Conservation (phyloP, 345 rosid species). For the Eutrema japonicum region DNA sequence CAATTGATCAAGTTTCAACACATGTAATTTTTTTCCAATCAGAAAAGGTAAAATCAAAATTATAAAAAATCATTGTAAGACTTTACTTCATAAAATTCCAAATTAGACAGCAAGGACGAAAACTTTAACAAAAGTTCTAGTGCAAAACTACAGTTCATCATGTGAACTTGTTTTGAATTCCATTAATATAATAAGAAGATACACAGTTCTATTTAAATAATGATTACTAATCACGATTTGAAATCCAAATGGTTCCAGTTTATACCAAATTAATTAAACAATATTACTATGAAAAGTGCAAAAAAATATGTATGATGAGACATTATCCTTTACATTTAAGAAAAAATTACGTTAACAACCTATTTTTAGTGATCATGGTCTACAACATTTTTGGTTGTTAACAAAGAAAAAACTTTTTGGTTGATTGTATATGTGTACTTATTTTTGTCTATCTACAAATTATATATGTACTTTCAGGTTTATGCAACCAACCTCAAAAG, state of each 20-base stretch:
- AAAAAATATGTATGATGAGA: not conserved
- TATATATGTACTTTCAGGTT: no score
- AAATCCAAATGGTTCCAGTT: slow-evolving; percentile 5
- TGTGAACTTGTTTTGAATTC: slow-evolving; percentile 24
- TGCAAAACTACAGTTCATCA: slow-evolving; percentile 9
- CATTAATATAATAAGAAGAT: not conserved
- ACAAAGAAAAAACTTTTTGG: not conserved
- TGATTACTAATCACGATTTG: not conserved
- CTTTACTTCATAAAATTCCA: not conserved
- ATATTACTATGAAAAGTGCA: not conserved
- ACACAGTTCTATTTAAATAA: not conserved
- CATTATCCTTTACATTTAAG: not conserved
- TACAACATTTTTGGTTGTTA: not conserved
- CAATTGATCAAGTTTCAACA: no score
- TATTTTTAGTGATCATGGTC: not conserved
- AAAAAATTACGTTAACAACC: no score
- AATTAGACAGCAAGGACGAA: not conserved
- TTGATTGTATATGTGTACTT: not conserved
- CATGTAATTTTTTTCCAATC: no score
- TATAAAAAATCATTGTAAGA: no score
- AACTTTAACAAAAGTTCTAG: not conserved
- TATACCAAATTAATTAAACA: not conserved
- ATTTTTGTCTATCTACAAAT: not conserved
- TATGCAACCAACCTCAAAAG: no score
- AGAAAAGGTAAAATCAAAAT: no score